These are phyloP conservation scores for Limonium bicolor DNA, from an alignment of 148 eudicot species.

Conservation along the genomic window DNA sequence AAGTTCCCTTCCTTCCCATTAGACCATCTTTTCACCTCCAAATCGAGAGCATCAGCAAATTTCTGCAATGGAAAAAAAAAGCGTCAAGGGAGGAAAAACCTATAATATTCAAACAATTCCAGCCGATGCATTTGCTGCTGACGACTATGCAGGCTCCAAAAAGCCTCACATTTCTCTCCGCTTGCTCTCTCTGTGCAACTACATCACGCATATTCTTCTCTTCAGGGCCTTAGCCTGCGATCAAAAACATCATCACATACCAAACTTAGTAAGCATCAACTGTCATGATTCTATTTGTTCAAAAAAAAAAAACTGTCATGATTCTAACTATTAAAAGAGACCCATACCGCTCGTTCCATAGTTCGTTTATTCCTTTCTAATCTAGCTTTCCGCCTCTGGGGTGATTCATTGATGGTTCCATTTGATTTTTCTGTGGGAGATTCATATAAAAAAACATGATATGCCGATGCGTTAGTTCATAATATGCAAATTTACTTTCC, in stretches of 20 bases:
- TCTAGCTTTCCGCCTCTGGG: slow-evolving; percentile 69
- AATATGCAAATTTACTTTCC: slow-evolving; percentile 1
- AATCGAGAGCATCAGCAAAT: slow-evolving; percentile 58
- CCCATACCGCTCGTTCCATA: slow-evolving; percentile 78
- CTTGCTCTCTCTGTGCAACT: slow-evolving; percentile 81
- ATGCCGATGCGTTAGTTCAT: slow-evolving; percentile 6
- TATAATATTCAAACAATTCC: slow-evolving; percentile 3
- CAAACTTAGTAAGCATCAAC: background rate
- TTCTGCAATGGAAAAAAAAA: slow-evolving; percentile 38
- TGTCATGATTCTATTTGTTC: background rate
- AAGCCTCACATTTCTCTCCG: slow-evolving; percentile 65
- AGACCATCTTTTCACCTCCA: slow-evolving; percentile 90
- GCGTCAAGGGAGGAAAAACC: slow-evolving; percentile 5
- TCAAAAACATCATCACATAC: background rate
- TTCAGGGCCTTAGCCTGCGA: slow-evolving; percentile 80
- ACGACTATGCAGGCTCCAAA: too few relatives aligned
- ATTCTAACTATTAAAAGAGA: background rate
- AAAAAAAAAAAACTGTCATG: background rate
- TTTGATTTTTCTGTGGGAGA: slow-evolving; percentile 19
- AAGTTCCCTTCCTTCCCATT: slow-evolving; percentile 89
- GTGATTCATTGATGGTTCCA: slow-evolving; percentile 41
- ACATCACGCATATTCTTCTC: slow-evolving; percentile 86
- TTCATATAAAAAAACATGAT: too few relatives aligned
- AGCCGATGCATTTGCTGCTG: too few relatives aligned
- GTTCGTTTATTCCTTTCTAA: slow-evolving; percentile 74